Base-by-base conservation (phyloP, 139 green algal species). In the Chlamydomonas sp. region DNA sequence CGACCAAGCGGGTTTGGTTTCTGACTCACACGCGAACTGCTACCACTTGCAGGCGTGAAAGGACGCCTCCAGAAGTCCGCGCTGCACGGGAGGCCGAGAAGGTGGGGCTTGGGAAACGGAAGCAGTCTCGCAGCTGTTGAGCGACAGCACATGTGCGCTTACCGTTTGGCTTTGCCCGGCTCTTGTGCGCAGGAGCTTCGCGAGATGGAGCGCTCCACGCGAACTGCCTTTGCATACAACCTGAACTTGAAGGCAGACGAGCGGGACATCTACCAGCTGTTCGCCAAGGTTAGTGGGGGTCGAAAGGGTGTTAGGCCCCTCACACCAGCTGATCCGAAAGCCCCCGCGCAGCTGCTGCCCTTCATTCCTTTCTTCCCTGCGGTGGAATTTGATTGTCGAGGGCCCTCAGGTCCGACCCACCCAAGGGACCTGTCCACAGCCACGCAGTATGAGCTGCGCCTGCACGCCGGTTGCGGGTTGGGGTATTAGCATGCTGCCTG, bases 181-280 rank as follows among this genome's bases (percentile, higher is more conserved):
- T 5, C 12, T 76, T 1, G 49, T 83, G 78, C 63, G 72, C 57
- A 89, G 75, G 92, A 95, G 89, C 86, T 94, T 59, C 88, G 91
- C 69, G 90, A 95, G 88, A 89, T 98, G 88, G 96, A 99, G 91
- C 91, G 96, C 2, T 95, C 97, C 60, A 96, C 94, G 4, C 94
- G 97, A 68, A 99, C 97, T 1, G 93, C 98, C 1, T 97, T 98
- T 84, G 96, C 94, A 2, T 98, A 96, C 91, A 98, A 98, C 86
- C 89, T 99, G 20, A 95, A 92, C 83, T 92, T 97, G 69, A 93
- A 92, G 78, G 96, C 96, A 4, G 94, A 96, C 57, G 97, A 99
- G 88, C 87, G 92, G 49, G 96, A 99, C 79, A 90, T 99, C 9
- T 99, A 97, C 80, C 86, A 97, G 68, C 98, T 98, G 3, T 88